Conservation (phyloP, 768 basidiomycete genomes). For the Mycena crocata region DNA sequence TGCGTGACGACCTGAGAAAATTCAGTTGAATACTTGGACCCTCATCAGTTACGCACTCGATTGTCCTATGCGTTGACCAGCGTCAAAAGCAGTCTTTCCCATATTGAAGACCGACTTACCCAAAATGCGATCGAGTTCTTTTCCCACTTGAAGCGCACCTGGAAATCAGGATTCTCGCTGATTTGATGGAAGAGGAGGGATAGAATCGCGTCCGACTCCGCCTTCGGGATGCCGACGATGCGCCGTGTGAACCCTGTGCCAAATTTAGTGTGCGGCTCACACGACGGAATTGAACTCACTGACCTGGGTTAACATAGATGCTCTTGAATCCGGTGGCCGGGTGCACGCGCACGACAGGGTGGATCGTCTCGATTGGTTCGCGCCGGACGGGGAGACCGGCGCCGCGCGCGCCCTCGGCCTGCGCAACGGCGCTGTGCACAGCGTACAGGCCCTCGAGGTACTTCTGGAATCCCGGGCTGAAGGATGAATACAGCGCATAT, state of each 20-base stretch:
- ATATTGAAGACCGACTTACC: slow-evolving; percentile 50
- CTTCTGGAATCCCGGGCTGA: slow-evolving; percentile 78
- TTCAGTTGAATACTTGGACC: neutral
- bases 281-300: slow-evolving; percentile 22
- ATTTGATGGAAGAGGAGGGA: slow-evolving; percentile 79
- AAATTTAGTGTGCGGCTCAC: neutral
- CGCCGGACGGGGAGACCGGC: slow-evolving; percentile 79
- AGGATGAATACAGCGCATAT: slow-evolving; percentile 85
- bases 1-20: slow-evolving; percentile 72
- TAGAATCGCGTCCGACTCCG: slow-evolving; percentile 82
- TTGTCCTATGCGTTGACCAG: slow-evolving; percentile 21
- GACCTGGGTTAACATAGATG: slow-evolving; percentile 83
- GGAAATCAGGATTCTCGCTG: slow-evolving; percentile 76
- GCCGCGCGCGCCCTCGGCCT: slow-evolving; percentile 79
- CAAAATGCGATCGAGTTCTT: slow-evolving; percentile 84
- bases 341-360: slow-evolving; percentile 87
- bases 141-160: slow-evolving; percentile 84
- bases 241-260: slow-evolving; percentile 78
- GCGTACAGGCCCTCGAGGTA: slow-evolving; percentile 82
- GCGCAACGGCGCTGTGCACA: slow-evolving; percentile 81
- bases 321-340: slow-evolving; percentile 89
- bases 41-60: slow-evolving; percentile 3
- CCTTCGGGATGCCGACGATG: slow-evolving; percentile 83
- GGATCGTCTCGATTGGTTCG: slow-evolving; percentile 73
- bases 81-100: neutral